Evolutionary conservation across 768 basidiomycete genomes (phyloP), one percentile per base, ranked within the genome.

Genomic region (Clathrus columnatus): DNA sequence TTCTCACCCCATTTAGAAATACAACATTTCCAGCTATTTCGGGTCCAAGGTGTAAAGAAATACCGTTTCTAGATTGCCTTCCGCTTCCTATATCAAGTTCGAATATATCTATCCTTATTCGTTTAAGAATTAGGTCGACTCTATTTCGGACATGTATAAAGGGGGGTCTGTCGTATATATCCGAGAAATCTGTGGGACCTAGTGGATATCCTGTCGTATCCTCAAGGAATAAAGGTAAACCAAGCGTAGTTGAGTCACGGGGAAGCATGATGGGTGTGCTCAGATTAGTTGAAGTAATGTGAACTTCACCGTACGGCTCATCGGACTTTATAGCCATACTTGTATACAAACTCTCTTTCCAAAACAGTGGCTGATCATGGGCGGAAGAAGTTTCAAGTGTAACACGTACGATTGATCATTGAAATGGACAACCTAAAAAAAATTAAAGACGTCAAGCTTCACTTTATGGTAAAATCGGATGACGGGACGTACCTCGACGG

Each of bases 141-240:
- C 7, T 10, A 28, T 47, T 47, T 28, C 26, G 2, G 21, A 47
- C 46, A 21, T 45, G 44, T 10, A 54, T 14, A 23, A 54, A 54
- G 5, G 53, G 53, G 5, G 53, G 53, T 21, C 84, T 81, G 48
- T 79, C 80, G 65, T 85, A 72, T 59, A 84, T 70, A 67, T 87
- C 85, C 48, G 75, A 63, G 62, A 82, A 87, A 18, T 81, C 76
- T 3, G 82, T 77, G 4, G 53, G 53, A 30, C 76, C 80, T 11
- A 70, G 68, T 32, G 82, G 66, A 30, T 62, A 67, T 4, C 83
- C 83, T 5, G 76, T 77, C 54, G 70, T 77, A 69, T 86, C 84
- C 63, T 84, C 81, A 55, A 87, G 78, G 61, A 85, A 76, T 66
- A 70, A 78, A 36, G 82, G 79, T 61, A 84, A 69, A 54, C 78